phyloP scores from a whole-genome alignment of 2,329 filamentous ascomycete species.

The Curvularia lunata region DNA sequence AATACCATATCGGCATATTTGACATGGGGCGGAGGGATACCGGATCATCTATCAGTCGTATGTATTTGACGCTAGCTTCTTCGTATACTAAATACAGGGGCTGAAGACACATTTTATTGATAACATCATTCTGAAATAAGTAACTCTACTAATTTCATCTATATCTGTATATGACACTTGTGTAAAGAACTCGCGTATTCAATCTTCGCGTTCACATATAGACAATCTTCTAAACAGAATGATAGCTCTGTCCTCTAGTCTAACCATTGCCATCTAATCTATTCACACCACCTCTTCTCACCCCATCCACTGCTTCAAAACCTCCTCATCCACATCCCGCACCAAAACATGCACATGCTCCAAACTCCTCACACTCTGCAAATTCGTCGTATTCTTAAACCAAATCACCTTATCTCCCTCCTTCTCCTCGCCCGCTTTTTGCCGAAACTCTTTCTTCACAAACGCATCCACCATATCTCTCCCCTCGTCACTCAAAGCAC shows the following conservation, averaged over 20 bases:
- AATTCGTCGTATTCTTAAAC: constrained; percentile 69
- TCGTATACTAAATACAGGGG: no score
- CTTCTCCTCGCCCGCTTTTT: constrained; percentile 44
- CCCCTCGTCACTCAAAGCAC: constrained; percentile 41
- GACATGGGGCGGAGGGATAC: neutral
- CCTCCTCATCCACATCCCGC: constrained; percentile 69
- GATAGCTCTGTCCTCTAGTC: neutral
- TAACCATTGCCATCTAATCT: neutral
- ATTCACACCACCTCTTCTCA: neutral
- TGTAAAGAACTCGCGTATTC: neutral
- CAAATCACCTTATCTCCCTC: constrained; percentile 60
- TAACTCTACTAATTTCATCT: no score
- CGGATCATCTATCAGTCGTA: neutral
- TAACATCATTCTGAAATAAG: no score
- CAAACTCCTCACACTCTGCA: constrained; percentile 70
- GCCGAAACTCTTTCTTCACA: constrained; percentile 56
- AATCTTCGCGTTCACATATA: neutral
- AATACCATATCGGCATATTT: neutral
- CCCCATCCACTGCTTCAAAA: constrained; percentile 27
- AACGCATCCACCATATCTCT: constrained; percentile 37
- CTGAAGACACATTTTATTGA: no score
- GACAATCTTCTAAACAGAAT: neutral
- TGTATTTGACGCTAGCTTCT: neutral
- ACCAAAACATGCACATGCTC: constrained; percentile 76
- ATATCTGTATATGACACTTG: no score